Conservation (phyloP, 2,329 filamentous ascomycete species). For the Macrophomina pseudophaseolina region DNA sequence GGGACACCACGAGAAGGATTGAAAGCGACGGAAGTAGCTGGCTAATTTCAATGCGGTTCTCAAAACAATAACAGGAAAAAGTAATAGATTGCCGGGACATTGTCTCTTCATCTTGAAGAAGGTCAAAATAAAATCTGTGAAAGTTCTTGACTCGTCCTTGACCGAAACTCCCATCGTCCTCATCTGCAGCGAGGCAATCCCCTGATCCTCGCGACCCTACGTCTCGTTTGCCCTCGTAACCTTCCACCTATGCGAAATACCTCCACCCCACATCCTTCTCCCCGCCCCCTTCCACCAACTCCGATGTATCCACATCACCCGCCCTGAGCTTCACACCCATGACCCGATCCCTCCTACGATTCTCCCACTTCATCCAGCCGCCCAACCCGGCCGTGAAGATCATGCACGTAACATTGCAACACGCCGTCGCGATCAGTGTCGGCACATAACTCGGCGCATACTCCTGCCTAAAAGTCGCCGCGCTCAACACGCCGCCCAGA, state of each 20-base stretch:
- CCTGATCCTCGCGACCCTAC: no score
- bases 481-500: slow-evolving; percentile 14
- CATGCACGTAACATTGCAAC: slow-evolving; percentile 16
- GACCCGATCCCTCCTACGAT: slow-evolving; percentile 9
- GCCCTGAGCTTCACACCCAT: slow-evolving; percentile 15
- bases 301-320: slow-evolving; percentile 11
- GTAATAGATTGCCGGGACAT: no score
- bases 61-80: no score
- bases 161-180: no score
- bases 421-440: slow-evolving; percentile 10
- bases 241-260: slow-evolving; percentile 15
- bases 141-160: no score
- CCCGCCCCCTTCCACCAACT: slow-evolving; percentile 27
- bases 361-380: slow-evolving; percentile 24
- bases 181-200: no score
- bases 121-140: no score
- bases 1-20: no score
- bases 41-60: no score
- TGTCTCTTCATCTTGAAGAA: no score
- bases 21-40: no score
- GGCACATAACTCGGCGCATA: slow-evolving; percentile 16
- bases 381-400: neutral
- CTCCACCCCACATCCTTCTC: slow-evolving; percentile 23
- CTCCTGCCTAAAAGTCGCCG: slow-evolving; percentile 8
- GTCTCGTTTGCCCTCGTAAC: neutral